A percentile compares a stretch with the other conserved stretches of the same genome.
Conservation (phyloP, 371 early-diverging fungal genomes). For the Rhizopus stolonifer region DNA sequence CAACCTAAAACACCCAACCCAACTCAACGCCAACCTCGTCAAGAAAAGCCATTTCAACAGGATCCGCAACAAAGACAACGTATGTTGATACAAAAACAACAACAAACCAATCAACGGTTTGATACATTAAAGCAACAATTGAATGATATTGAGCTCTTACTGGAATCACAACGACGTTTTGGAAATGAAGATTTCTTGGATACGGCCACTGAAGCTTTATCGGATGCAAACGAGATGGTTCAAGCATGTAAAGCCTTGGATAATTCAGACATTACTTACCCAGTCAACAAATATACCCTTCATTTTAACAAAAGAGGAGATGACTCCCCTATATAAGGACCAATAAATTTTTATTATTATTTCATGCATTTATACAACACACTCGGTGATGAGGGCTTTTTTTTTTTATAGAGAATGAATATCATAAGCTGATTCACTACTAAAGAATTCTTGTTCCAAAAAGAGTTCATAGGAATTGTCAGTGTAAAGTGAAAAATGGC, state of each 20-base stretch:
- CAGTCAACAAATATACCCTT: slow-evolving; percentile 42
- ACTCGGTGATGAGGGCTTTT: too few species aligned
- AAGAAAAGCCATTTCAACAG: slow-evolving; percentile 8
- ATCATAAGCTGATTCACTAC: too few species aligned
- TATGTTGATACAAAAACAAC: slow-evolving; percentile 24
- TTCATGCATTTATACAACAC: too few species aligned
- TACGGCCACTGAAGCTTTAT: slow-evolving; percentile 37
- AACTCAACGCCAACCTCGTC: slow-evolving; percentile 18
- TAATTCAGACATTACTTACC: slow-evolving; percentile 3
- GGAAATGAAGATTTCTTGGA: slow-evolving; percentile 40
- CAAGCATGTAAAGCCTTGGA: slow-evolving; percentile 33
- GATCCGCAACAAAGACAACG: slow-evolving; percentile 23
- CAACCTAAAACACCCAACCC: slow-evolving; percentile 23
- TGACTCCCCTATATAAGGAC: slow-evolving; percentile 10
- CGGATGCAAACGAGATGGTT: slow-evolving; percentile 43
- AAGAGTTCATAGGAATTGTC: slow-evolving; percentile 15
- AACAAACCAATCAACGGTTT: slow-evolving; percentile 37
- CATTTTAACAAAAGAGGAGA: slow-evolving; percentile 35
- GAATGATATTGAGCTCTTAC: slow-evolving; percentile 30
- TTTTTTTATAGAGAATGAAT: too few species aligned
- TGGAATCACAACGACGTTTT: slow-evolving; percentile 36
- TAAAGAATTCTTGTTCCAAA: too few species aligned
- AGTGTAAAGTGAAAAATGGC: too few species aligned
- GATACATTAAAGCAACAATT: slow-evolving; percentile 34
- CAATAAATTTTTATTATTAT: too few species aligned